Evolutionary conservation across 2,329 filamentous ascomycete genomes (phyloP).

Genomic region (Aspergillus fijiensis): DNA sequence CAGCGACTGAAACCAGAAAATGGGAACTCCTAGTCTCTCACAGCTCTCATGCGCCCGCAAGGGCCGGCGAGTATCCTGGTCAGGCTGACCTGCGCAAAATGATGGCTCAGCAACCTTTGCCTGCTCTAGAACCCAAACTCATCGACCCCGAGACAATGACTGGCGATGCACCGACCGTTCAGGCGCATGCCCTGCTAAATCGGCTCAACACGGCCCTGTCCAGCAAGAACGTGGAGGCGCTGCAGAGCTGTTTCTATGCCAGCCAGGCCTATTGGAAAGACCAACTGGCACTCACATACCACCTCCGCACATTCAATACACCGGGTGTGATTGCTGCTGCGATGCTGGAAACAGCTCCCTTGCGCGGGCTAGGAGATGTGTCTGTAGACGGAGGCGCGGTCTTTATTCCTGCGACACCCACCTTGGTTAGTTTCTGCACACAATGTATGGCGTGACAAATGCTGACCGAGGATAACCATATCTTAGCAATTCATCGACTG

Average conservation of each 20-base stretch:
- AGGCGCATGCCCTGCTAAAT: constrained; percentile 10
- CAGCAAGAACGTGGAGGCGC: constrained; percentile 16
- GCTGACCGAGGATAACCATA: neutral
- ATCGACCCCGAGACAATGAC: constrained; percentile 15
- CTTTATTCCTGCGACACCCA: constrained; percentile 16
- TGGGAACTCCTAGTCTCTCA: neutral
- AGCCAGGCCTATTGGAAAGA: constrained; percentile 42
- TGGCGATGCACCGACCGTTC: constrained; percentile 12
- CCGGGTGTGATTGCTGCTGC: constrained; percentile 24
- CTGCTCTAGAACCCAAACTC: constrained; percentile 15
- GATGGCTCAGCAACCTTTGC: constrained; percentile 28
- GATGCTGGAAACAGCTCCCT: constrained; percentile 13
- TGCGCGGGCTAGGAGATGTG: constrained; percentile 6
- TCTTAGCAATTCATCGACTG: constrained; percentile 34
- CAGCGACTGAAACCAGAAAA: neutral
- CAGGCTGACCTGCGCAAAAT: constrained; percentile 24
- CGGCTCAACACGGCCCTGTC: constrained; percentile 16
- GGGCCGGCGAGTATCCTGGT: constrained; percentile 14
- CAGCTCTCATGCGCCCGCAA: neutral
- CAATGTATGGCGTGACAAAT: neutral
- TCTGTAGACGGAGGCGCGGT: constrained; percentile 13
- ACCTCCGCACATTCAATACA: constrained; percentile 36
- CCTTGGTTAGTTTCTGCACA: constrained; percentile 13
- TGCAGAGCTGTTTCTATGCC: constrained; percentile 32
- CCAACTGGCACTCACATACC: constrained; percentile 37